Evolutionary conservation across 2,329 filamentous ascomycete genomes (phyloP).

Genomic region (Aspergillus fischeri): DNA sequence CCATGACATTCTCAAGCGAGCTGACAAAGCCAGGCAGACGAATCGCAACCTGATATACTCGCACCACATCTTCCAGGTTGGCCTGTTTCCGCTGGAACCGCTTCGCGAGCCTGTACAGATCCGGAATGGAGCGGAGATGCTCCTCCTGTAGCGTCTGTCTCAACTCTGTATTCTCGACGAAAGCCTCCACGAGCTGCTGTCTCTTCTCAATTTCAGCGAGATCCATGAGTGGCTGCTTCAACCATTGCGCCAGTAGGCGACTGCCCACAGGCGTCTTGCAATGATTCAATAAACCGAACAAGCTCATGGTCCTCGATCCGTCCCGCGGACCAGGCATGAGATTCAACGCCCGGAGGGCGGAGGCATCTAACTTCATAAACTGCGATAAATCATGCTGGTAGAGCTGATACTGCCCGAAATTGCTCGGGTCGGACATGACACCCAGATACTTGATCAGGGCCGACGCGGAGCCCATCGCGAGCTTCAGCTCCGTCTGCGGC

Average conservation of each 20-base stretch:
- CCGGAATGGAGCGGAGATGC: constrained; percentile 86
- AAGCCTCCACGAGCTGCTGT: constrained; percentile 92
- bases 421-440: constrained; percentile 83
- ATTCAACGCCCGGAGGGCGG: constrained; percentile 88
- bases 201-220: constrained; percentile 82
- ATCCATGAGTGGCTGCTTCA: constrained; percentile 96
- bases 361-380: constrained; percentile 97
- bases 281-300: constrained; percentile 91
- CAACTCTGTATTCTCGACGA: constrained; percentile 86
- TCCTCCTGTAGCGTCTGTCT: constrained; percentile 96
- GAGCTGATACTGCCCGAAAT: constrained; percentile 94
- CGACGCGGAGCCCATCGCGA: constrained; percentile 92
- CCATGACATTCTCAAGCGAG: constrained; percentile 89
- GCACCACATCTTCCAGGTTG: constrained; percentile 90
- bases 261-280: constrained; percentile 96
- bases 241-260: constrained; percentile 85
- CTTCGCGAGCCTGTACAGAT: constrained; percentile 89
- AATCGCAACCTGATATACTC: constrained; percentile 91
- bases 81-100: constrained; percentile 90
- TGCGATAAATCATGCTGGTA: constrained; percentile 96
- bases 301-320: constrained; percentile 94
- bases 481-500: constrained; percentile 85
- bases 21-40: constrained; percentile 84
- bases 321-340: constrained; percentile 94
- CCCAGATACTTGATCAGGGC: constrained; percentile 92